These are phyloP conservation scores for Prosopis cineraria DNA, from an alignment of 306 rosid genomes.

Conservation along the genomic window DNA sequence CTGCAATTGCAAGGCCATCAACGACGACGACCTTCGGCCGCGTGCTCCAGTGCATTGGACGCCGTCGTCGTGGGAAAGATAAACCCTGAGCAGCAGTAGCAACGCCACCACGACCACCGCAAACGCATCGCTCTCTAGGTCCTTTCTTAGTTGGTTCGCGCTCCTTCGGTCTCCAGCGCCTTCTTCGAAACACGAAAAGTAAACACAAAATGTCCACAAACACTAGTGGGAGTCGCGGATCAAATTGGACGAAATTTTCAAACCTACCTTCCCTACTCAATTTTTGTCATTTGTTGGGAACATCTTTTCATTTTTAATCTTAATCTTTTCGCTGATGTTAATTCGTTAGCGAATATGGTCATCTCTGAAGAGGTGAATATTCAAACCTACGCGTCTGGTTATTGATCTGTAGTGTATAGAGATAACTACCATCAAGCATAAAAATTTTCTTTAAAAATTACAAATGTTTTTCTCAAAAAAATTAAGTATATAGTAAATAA, in stretches of 20 bases:
- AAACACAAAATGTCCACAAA: neutral
- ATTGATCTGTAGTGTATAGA: neutral
- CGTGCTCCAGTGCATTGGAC: conserved; percentile 68
- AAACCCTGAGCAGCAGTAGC: conserved; percentile 33
- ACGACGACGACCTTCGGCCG: conserved; percentile 50
- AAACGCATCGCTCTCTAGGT: conserved; percentile 64
- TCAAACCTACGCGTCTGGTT: neutral
- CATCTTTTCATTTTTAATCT: neutral
- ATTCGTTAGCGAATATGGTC: neutral
- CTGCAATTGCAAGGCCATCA: conserved; percentile 93
- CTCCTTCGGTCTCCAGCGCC: neutral
- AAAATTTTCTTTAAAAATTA: too few species aligned
- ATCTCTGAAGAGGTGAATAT: neutral
- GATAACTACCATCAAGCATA: neutral
- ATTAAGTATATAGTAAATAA: too few species aligned
- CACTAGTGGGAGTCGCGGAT: neutral
- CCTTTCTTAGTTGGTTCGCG: neutral
- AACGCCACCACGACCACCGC: conserved; percentile 59
- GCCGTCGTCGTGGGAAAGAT: conserved; percentile 45
- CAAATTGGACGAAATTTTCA: neutral
- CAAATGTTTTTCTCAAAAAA: too few species aligned
- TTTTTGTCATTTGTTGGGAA: neutral
- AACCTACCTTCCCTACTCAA: neutral
- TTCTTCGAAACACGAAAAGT: neutral
- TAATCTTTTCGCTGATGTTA: neutral